Percentiles rank a stretch among this genome's conserved stretches.
Conservation (phyloP, 2,329 filamentous ascomycete species). For the Diaporthe velutina region DNA sequence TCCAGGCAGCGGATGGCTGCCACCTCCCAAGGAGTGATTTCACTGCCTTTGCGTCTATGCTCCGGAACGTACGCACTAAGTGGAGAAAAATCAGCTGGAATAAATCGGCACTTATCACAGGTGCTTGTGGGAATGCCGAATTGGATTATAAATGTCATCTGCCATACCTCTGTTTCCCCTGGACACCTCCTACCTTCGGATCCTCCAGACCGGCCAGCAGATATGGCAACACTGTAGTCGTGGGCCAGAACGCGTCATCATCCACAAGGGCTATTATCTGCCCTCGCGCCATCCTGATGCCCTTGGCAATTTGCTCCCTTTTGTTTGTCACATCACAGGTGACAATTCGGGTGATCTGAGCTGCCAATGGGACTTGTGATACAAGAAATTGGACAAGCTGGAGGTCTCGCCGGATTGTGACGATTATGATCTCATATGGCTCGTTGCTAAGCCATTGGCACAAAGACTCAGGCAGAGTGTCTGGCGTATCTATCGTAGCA, state of each 20-base stretch:
- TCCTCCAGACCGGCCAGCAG: slow-evolving; percentile 8
- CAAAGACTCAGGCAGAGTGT: not conserved
- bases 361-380: not conserved
- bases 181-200: not conserved
- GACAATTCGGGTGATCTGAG: not conserved
- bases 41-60: not conserved
- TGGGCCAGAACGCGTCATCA: slow-evolving; percentile 8
- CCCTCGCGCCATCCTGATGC: not conserved
- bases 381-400: not conserved
- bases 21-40: slow-evolving; percentile 9
- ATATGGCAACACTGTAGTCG: not conserved
- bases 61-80: not conserved
- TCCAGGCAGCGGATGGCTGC: slow-evolving; percentile 14
- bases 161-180: slow-evolving; percentile 9
- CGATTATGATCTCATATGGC: slow-evolving; percentile 8
- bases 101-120: accelerated
- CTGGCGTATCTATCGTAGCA: slow-evolving; percentile 13
- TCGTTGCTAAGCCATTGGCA: not conserved
- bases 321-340: slow-evolving; percentile 7
- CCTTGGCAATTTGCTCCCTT: slow-evolving; percentile 5
- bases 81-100: not conserved
- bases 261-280: slow-evolving; percentile 15
- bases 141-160: too few species aligned
- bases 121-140: accelerated
- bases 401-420: slow-evolving; percentile 12